A percentile compares a stretch with the other conserved stretches of the same genome.
phyloP scores from a whole-genome alignment of 2,329 filamentous ascomycete species.

The Cercospora sp. region DNA sequence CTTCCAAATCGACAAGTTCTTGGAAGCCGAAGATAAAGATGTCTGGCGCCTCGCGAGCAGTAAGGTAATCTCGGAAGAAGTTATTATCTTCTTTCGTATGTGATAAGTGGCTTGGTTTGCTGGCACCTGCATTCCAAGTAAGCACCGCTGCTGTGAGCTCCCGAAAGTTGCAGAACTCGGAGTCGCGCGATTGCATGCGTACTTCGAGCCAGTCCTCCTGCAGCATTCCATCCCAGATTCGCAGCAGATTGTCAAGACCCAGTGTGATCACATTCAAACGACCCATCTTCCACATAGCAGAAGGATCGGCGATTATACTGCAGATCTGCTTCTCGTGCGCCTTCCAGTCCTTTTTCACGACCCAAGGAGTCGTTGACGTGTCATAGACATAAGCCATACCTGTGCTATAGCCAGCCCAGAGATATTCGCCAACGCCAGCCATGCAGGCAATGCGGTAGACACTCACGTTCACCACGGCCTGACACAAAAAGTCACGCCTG shows the following conservation, averaged over 20 bases:
- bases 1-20: constrained; percentile 95
- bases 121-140: constrained; percentile 98
- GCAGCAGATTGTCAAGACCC: constrained; percentile 80
- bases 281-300: constrained; percentile 82
- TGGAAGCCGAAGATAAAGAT: constrained; percentile 96
- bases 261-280: constrained; percentile 82
- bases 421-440: constrained; percentile 72
- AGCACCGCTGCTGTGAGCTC: constrained; percentile 77
- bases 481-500: constrained; percentile 69
- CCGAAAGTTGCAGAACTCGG: constrained; percentile 81
- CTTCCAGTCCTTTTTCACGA: constrained; percentile 89
- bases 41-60: constrained; percentile 75
- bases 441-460: constrained; percentile 93
- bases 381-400: constrained; percentile 95
- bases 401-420: constrained; percentile 95
- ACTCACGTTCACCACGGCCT: constrained; percentile 82
- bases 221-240: constrained; percentile 87
- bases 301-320: constrained; percentile 73
- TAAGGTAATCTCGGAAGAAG: constrained; percentile 80
- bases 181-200: constrained; percentile 81
- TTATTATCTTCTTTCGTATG: constrained; percentile 67
- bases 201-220: constrained; percentile 93
- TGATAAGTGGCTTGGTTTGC: constrained; percentile 79
- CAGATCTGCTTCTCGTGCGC: constrained; percentile 80
- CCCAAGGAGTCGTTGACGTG: constrained; percentile 77